Base-by-base conservation (phyloP, 1,284 basidiomycete species). In the Microbotryum silenes-acaulis region DNA sequence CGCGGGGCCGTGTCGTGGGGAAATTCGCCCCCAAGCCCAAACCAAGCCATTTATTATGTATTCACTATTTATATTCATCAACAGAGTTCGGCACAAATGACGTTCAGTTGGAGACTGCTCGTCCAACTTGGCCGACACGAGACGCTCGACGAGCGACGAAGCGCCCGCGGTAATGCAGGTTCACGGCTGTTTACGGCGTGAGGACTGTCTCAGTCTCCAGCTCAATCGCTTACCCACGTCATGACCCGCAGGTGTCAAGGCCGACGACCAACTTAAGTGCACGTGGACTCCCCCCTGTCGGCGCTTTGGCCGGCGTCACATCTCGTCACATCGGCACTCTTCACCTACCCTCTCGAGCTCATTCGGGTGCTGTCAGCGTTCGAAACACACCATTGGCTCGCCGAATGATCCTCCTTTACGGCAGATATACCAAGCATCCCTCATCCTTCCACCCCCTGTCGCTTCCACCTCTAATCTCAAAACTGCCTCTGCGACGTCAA, bases 311-410 rank as follows among this genome's bases (percentile, higher is more conserved):
- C 65, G 93, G 91, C 56, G 87, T 89, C 54, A 82, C 86, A 31
- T 92, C 92, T 91, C 55, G 87, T 89, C 54, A 82, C 86, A 31
- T 92, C 92, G 33, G 91, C 97, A 33, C 82, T 90, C 62, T 82
- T 88, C 72, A 97, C 94, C 59, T 98, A 98, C 75, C 96, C 94
- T 2, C 81, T 98, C 65, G 96, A 98, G 72, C 79, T 98, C 50
- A 86, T 97, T 61, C 87, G 96, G 54, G 96, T 99, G 18, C 86
- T 96, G 59, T 84, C 98, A 80, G 96, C 96, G 0, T 97, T 88
- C 51, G 67, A 68, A 45, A 51, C 59, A 14, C 64, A 66, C 45
- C 67, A 66, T 45, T 60, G 60, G 23, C 51, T 49, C 29, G 70
- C 72, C 20, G 74, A 77, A 65, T 81, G 81, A 25, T 82, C 83